Evolutionary conservation across 768 basidiomycete species (phyloP).

Genomic region (Calocera viscosa): DNA sequence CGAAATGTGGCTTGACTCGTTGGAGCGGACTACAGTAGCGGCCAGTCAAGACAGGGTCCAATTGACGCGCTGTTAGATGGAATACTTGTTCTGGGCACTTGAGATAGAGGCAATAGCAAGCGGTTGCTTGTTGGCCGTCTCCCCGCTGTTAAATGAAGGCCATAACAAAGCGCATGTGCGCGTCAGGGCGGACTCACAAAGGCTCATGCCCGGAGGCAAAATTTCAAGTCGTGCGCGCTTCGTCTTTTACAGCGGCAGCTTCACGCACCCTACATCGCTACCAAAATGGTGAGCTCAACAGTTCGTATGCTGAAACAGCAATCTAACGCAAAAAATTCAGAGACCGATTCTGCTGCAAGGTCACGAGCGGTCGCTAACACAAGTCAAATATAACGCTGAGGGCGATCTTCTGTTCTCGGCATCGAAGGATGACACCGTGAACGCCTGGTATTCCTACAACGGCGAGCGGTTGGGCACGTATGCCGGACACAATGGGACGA

Average conservation of each 20-base stretch:
- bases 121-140: too few relatives aligned
- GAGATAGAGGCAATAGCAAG: too few relatives aligned
- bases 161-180: not conserved
- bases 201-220: not conserved
- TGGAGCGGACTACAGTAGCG: too few relatives aligned
- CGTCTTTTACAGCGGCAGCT: not conserved
- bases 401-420: slow-evolving; percentile 93
- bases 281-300: not conserved
- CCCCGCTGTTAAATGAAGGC: too few relatives aligned
- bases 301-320: not conserved
- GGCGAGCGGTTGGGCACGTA: slow-evolving; percentile 96
- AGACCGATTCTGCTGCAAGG: slow-evolving; percentile 68
- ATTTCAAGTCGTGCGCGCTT: slow-evolving; percentile 3
- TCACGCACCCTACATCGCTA: not conserved
- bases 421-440: slow-evolving; percentile 89
- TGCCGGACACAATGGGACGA: slow-evolving; percentile 86
- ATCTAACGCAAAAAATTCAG: slow-evolving; percentile 26
- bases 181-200: slow-evolving; percentile 2
- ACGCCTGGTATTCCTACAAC: slow-evolving; percentile 95
- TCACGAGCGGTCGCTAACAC: slow-evolving; percentile 94
- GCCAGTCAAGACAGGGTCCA: too few relatives aligned
- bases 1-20: too few relatives aligned
- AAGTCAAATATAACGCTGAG: slow-evolving; percentile 94
- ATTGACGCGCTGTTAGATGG: too few relatives aligned
- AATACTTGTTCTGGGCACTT: too few relatives aligned